These are phyloP conservation scores for Cicer pinnatifidum DNA, from an alignment of 306 rosid genomes.

Conservation along the genomic window DNA sequence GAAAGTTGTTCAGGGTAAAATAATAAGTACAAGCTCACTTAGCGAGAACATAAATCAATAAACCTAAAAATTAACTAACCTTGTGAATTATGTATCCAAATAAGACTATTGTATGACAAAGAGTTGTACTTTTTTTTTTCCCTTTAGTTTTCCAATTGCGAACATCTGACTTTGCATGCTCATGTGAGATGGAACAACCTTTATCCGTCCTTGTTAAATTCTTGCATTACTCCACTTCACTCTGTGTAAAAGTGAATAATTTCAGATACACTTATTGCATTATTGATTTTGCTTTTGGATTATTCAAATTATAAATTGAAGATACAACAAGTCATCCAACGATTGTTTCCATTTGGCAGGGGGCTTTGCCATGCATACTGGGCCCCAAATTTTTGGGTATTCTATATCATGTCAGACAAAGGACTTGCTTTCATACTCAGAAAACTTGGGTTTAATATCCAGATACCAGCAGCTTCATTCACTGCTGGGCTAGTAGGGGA, in stretches of 20 bases:
- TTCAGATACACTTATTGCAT: constrained; percentile 28
- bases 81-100: constrained; percentile 1
- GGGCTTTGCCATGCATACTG: constrained; percentile 96
- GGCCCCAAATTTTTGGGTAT: constrained; percentile 59
- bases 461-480: no score
- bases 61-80: background rate
- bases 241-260: constrained; percentile 16
- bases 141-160: constrained; percentile 6
- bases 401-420: no score
- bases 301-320: constrained; percentile 55
- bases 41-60: constrained; percentile 13
- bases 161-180: constrained; percentile 1
- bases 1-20: background rate
- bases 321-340: constrained; percentile 71
- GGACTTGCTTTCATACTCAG: no score
- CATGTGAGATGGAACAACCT: constrained; percentile 9
- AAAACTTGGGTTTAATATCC: no score
- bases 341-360: constrained; percentile 97
- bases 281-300: constrained; percentile 36
- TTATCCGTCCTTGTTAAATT: background rate
- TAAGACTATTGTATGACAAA: background rate
- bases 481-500: constrained; percentile 60
- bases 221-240: constrained; percentile 20
- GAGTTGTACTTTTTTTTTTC: background rate
- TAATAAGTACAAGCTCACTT: background rate